Evolutionary conservation across 2,329 filamentous ascomycete species (phyloP).

Genomic region (Acrocalymma vagum): DNA sequence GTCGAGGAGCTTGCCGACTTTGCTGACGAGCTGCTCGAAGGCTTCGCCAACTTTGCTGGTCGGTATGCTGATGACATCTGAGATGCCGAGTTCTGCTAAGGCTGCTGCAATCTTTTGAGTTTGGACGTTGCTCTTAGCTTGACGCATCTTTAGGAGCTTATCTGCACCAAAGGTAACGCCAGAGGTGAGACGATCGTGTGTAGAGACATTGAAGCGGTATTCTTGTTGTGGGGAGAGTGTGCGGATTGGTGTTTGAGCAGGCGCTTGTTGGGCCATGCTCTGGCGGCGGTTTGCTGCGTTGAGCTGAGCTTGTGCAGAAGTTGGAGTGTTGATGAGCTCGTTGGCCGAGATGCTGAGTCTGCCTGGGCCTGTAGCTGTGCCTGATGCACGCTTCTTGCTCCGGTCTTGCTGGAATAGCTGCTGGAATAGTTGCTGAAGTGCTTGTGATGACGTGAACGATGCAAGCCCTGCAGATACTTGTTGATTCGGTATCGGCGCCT

Average conservation of each 20-base stretch:
- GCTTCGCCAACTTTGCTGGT: constrained; percentile 75
- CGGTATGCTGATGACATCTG: constrained; percentile 75
- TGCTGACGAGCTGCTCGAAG: constrained; percentile 75
- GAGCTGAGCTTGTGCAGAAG: constrained; percentile 34
- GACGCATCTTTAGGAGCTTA: constrained; percentile 79
- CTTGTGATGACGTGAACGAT: constrained; percentile 80
- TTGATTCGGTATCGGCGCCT: constrained; percentile 73
- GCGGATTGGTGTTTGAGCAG: constrained; percentile 48
- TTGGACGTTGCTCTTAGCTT: constrained; percentile 78
- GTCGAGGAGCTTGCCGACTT: constrained; percentile 75
- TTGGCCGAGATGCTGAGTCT: constrained; percentile 50
- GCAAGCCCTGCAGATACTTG: constrained; percentile 47
- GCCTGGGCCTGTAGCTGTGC: constrained; percentile 32
- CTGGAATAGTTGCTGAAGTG: constrained; percentile 80
- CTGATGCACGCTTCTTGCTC: constrained; percentile 78
- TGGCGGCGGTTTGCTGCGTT: constrained; percentile 45
- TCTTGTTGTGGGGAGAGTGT: constrained; percentile 77
- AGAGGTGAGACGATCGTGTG: constrained; percentile 83
- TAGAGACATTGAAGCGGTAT: constrained; percentile 81
- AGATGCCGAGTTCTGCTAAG: constrained; percentile 75
- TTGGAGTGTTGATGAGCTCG: constrained; percentile 47
- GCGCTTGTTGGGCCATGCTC: constrained; percentile 47
- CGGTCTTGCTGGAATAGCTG: constrained; percentile 85
- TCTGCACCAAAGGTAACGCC: constrained; percentile 92
- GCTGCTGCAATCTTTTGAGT: constrained; percentile 78